phyloP scores from a whole-genome alignment of 2,329 filamentous ascomycete species.

The Didymella exigua region DNA sequence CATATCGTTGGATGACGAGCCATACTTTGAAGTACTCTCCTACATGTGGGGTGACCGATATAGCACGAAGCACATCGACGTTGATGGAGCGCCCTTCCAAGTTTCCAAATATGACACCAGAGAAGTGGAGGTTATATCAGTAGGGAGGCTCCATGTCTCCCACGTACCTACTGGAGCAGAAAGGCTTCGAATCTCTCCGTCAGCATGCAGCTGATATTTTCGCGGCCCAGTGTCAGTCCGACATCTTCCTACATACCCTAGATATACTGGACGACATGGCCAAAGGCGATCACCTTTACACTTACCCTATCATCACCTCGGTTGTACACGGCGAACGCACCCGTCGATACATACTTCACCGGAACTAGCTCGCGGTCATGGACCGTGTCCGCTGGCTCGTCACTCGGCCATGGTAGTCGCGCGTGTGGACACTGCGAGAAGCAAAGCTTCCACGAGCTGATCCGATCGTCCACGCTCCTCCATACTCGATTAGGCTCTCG shows the following conservation, averaged over 20 bases:
- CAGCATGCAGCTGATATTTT: background rate
- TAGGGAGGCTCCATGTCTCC: background rate
- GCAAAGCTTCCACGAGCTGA: conserved; percentile 7
- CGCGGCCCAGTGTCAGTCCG: background rate
- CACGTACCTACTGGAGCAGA: background rate
- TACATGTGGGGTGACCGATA: background rate
- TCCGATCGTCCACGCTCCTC: conserved; percentile 6
- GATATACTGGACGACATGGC: background rate
- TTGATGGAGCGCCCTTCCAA: background rate
- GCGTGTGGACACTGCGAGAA: conserved; percentile 12
- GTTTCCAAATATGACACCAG: background rate
- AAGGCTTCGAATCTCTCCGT: background rate
- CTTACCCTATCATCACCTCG: background rate
- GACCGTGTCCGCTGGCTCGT: conserved; percentile 12
- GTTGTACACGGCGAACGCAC: no score
- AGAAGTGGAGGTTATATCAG: background rate
- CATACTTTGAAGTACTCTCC: background rate
- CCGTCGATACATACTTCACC: background rate
- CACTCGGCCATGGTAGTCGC: conserved; percentile 11
- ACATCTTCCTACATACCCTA: background rate
- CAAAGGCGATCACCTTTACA: background rate
- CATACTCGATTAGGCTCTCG: conserved; percentile 8
- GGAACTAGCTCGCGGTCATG: conserved; percentile 1
- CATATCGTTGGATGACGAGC: background rate
- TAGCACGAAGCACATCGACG: background rate